Conservation (phyloP, 208 protist genomes). For the Borovskyia barvae region DNA sequence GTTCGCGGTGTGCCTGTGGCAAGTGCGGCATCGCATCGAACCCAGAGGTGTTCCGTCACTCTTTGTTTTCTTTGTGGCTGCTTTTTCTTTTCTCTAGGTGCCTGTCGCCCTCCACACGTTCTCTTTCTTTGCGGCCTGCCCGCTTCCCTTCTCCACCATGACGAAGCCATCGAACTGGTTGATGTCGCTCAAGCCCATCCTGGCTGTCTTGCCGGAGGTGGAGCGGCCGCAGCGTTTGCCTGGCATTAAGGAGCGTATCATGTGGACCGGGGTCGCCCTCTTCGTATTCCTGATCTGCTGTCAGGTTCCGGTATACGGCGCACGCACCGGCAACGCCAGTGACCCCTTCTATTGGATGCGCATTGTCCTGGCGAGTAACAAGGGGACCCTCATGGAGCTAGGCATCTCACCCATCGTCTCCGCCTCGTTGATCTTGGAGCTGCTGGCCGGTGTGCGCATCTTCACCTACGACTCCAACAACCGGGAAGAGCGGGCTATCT, state of each 20-base stretch:
- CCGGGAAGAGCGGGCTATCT: conserved; percentile 95
- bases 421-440: conserved; percentile 98
- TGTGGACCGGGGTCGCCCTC: conserved; percentile 98
- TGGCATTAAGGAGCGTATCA: conserved; percentile 95
- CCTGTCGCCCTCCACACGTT: too few relatives aligned
- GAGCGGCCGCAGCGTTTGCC: conserved; percentile 85
- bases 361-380: conserved; percentile 99
- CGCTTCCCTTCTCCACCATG: conserved; percentile 15
- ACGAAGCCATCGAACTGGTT: conserved; percentile 53
- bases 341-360: conserved; percentile 99
- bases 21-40: too few relatives aligned
- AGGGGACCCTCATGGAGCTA: conserved; percentile 99
- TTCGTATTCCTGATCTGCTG: conserved; percentile 99
- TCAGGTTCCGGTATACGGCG: conserved; percentile 99
- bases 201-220: conserved; percentile 96
- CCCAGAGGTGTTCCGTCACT: too few relatives aligned
- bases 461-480: conserved; percentile 96
- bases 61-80: too few relatives aligned
- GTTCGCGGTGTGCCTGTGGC: too few relatives aligned
- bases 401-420: conserved; percentile 98
- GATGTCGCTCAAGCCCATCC: conserved; percentile 93
- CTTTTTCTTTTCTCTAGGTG: too few relatives aligned
- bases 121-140: too few relatives aligned
- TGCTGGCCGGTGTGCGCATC: conserved; percentile 95
- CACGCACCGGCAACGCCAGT: conserved; percentile 89